Percentiles rank a stretch among this genome's conserved stretches.
Evolutionary conservation across 1,284 basidiomycete genomes (phyloP).

Genomic region (Pulveroboletus sp.): DNA sequence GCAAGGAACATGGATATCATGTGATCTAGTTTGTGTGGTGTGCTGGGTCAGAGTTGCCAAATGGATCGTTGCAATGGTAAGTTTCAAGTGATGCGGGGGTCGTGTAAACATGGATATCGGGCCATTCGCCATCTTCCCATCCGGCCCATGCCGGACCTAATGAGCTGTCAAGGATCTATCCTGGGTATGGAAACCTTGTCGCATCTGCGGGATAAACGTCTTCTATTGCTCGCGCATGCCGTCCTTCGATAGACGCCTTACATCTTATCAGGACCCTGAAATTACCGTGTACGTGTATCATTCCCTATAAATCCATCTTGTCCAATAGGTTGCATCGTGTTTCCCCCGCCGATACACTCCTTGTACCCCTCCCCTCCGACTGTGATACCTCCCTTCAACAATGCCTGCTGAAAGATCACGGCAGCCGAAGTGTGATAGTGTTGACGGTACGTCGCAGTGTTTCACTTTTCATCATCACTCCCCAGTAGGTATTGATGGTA

Average conservation of each 20-base stretch:
- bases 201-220: conserved; percentile 18
- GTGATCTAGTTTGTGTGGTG: conserved; percentile 13
- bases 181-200: conserved; percentile 33
- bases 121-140: conserved; percentile 13
- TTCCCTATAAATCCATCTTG: conserved; percentile 36
- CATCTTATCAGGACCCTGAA: conserved; percentile 38
- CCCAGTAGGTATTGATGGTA: conserved; percentile 7
- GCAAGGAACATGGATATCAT: conserved; percentile 11
- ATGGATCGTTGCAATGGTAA: conserved; percentile 5
- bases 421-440: conserved; percentile 44
- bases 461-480: background rate
- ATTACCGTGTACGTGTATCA: conserved; percentile 39
- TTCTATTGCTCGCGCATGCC: conserved; percentile 37
- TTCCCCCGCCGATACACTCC: conserved; percentile 26
- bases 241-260: conserved; percentile 36
- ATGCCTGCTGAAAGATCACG: conserved; percentile 62
- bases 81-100: conserved; percentile 16
- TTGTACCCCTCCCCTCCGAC: conserved; percentile 12
- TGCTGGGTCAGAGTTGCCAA: conserved; percentile 22
- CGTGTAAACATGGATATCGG: conserved; percentile 21
- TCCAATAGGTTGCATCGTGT: conserved; percentile 30
- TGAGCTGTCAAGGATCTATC: conserved; percentile 12
- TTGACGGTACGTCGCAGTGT: conserved; percentile 43
- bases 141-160: conserved; percentile 24
- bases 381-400: conserved; percentile 32